Percentiles rank a stretch among this genome's conserved stretches.
These are phyloP conservation scores for Puccinia polysora DNA, from an alignment of 1,284 basidiomycete genomes.

Conservation along the genomic window DNA sequence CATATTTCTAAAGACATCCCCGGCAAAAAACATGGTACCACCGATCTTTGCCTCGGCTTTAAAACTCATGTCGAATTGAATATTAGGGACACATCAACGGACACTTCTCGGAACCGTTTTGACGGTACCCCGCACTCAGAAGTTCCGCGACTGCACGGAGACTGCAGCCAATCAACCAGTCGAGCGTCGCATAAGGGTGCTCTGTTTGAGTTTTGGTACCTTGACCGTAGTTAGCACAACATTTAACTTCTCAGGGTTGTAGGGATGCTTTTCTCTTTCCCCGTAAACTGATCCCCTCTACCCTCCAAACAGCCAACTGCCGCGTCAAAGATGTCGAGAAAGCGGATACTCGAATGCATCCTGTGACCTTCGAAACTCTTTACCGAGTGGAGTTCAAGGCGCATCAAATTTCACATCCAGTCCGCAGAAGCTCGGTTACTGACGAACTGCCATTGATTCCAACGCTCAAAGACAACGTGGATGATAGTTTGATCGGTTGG, in stretches of 20 bases:
- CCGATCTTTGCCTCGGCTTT: too few species aligned
- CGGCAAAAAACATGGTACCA: too few species aligned
- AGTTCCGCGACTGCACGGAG: background rate
- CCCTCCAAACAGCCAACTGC: background rate
- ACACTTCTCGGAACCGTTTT: background rate
- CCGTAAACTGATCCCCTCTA: background rate
- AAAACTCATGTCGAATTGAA: too few species aligned
- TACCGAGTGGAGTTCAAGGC: conserved; percentile 32
- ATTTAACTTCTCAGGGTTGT: background rate
- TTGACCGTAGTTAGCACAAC: conserved; percentile 24
- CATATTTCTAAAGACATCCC: too few species aligned
- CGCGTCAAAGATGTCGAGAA: conserved; percentile 20
- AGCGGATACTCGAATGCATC: conserved; percentile 40
- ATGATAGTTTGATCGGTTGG: conserved; percentile 23
- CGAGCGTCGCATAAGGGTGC: background rate
- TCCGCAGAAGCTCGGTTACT: conserved; percentile 20
- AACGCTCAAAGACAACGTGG: background rate
- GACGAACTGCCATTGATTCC: conserved; percentile 2
- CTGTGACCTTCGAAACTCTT: conserved; percentile 22
- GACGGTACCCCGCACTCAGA: background rate
- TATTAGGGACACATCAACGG: too few species aligned
- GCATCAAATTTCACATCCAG: conserved; percentile 26
- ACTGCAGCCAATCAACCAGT: background rate
- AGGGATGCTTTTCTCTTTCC: background rate
- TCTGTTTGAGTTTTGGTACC: conserved; percentile 36